Percentiles rank a stretch among this genome's conserved stretches.
Conservation (phyloP, 192 early-diverging fungal species). For the Dissophora ornata region DNA sequence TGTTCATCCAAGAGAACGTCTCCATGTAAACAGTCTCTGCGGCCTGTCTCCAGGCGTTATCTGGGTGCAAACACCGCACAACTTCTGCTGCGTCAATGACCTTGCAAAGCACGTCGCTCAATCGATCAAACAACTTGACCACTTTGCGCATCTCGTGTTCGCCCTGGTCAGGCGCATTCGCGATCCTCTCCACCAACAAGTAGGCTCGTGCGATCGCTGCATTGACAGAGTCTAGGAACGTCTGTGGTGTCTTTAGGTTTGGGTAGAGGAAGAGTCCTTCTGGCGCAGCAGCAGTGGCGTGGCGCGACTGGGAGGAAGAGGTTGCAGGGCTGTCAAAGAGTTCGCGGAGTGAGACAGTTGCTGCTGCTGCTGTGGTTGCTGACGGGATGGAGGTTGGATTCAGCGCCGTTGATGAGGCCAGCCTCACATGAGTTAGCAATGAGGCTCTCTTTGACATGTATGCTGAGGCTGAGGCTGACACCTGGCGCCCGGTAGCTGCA, state of each 20-base stretch:
- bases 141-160: conserved; percentile 73
- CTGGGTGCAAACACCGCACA: conserved; percentile 91
- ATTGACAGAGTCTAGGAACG: conserved; percentile 59
- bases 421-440: neutral
- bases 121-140: conserved; percentile 88
- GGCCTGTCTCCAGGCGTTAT: conserved; percentile 70
- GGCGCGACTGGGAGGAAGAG: conserved; percentile 15
- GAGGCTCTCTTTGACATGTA: neutral
- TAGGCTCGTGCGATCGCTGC: conserved; percentile 61
- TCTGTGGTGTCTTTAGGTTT: conserved; percentile 49
- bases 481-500: neutral
- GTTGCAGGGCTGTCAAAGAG: conserved; percentile 40
- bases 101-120: conserved; percentile 89
- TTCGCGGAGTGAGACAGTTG: conserved; percentile 22
- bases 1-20: conserved; percentile 89
- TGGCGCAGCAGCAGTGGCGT: conserved; percentile 8
- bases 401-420: neutral
- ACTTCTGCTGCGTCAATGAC: conserved; percentile 95
- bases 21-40: conserved; percentile 82
- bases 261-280: conserved; percentile 59
- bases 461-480: no score
- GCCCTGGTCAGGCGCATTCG: conserved; percentile 58
- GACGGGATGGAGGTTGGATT: neutral
- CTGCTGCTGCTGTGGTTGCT: neutral
- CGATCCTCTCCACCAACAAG: conserved; percentile 65